Evolutionary conservation across 306 rosid genomes (phyloP).

Genomic region (Macrotyloma uniflorum): DNA sequence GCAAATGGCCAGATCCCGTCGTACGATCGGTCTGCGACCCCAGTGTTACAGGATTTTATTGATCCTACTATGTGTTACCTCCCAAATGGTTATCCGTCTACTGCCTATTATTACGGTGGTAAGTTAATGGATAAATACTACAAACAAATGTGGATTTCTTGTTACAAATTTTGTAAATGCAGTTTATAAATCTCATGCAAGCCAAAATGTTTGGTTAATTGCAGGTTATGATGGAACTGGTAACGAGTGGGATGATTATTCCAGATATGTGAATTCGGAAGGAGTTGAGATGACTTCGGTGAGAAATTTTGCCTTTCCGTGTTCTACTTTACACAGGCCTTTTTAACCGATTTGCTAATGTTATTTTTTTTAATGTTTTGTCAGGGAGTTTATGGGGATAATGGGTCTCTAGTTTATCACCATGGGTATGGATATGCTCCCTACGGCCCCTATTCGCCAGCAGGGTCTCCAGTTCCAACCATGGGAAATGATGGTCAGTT

Average conservation of each 20-base stretch:
- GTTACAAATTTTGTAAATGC: neutral
- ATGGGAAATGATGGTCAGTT: conserved; percentile 93
- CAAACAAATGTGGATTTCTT: neutral
- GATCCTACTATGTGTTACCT: conserved; percentile 82
- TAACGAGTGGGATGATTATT: conserved; percentile 81
- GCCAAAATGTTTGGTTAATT: conserved; percentile 11
- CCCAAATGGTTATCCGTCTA: conserved; percentile 71
- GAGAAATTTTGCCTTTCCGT: conserved; percentile 7
- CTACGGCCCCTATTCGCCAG: conserved; percentile 87
- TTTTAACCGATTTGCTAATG: neutral
- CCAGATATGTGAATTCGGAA: conserved; percentile 72
- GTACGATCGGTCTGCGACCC: conserved; percentile 77
- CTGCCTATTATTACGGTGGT: conserved; percentile 88
- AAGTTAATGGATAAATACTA: neutral
- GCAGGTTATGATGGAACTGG: conserved; percentile 75
- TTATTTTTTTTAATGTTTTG: neutral
- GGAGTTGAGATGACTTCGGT: conserved; percentile 90
- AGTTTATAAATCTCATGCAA: neutral
- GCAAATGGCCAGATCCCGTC: conserved; percentile 72
- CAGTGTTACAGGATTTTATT: conserved; percentile 64
- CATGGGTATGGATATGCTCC: conserved; percentile 92
- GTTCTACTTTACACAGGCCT: neutral
- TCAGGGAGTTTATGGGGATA: conserved; percentile 92
- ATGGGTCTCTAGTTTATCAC: conserved; percentile 82
- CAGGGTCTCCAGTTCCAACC: conserved; percentile 93